Evolutionary conservation across 1,284 basidiomycete species (phyloP).

Genomic region (Ceratobasidium sp.): DNA sequence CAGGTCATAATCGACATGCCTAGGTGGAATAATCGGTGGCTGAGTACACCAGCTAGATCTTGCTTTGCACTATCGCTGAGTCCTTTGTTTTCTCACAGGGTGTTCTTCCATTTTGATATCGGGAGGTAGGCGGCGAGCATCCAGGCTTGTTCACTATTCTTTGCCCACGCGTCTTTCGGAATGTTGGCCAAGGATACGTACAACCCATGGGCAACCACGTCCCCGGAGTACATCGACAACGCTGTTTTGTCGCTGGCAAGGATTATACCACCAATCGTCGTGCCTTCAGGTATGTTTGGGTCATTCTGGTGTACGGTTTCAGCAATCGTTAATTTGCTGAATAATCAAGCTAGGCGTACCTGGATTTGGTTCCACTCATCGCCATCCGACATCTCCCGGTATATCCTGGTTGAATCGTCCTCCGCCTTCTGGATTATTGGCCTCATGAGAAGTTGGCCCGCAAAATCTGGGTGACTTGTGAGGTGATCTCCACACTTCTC

Average conservation of each 20-base stretch:
- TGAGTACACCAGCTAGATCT: not conserved
- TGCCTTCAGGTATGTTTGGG: no score
- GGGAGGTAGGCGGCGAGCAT: slow-evolving; percentile 8
- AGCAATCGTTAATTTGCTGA: not conserved
- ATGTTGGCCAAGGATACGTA: slow-evolving; percentile 22
- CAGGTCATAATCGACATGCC: not conserved
- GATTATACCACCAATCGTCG: slow-evolving; percentile 11
- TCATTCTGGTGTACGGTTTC: no score
- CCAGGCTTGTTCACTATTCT: slow-evolving; percentile 3
- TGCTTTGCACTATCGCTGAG: not conserved
- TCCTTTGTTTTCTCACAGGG: not conserved
- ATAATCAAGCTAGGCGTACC: not conserved
- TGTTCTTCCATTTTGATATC: slow-evolving; percentile 18
- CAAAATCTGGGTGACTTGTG: not conserved
- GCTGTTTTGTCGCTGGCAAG: not conserved
- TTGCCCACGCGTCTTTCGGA: not conserved
- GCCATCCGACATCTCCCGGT: no score
- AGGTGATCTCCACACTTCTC: slow-evolving; percentile 10
- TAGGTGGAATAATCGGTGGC: slow-evolving; percentile 25
- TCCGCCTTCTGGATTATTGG: not conserved
- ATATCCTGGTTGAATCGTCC: no score
- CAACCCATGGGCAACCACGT: slow-evolving; percentile 8
- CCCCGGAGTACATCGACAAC: not conserved
- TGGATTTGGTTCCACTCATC: not conserved
- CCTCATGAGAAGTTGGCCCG: not conserved